Evolutionary conservation across 352 stramenopile species (phyloP).

Genomic region (Salisapilia sapeloensis): DNA sequence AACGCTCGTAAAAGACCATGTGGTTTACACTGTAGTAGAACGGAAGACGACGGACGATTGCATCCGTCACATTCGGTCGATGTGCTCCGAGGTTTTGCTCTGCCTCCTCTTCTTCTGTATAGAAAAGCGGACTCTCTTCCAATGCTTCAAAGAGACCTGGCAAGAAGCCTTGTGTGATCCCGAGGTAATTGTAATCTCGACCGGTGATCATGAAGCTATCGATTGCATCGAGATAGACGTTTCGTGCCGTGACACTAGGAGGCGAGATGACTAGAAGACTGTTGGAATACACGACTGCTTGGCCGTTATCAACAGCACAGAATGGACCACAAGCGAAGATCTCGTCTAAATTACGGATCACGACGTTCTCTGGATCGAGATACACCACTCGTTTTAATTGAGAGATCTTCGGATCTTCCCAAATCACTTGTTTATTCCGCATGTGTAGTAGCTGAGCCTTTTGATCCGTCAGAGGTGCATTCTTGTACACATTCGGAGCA

Average conservation of each 20-base stretch:
- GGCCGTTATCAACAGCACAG: constrained; percentile 65
- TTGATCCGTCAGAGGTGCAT: constrained; percentile 34
- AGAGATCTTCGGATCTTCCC: constrained; percentile 50
- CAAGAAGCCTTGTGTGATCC: constrained; percentile 65
- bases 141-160: constrained; percentile 66
- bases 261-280: constrained; percentile 66
- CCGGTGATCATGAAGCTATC: constrained; percentile 75
- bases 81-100: constrained; percentile 9
- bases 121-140: constrained; percentile 64
- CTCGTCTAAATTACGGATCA: constrained; percentile 65
- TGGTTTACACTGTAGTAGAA: constrained; percentile 82
- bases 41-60: constrained; percentile 46
- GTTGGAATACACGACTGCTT: constrained; percentile 70
- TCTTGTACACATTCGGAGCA: constrained; percentile 52
- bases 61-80: constrained; percentile 10
- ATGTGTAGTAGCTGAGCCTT: constrained; percentile 63
- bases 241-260: constrained; percentile 40
- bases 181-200: constrained; percentile 65
- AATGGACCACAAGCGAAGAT: constrained; percentile 68
- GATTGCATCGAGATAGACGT: constrained; percentile 67
- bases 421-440: constrained; percentile 69
- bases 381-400: constrained; percentile 57
- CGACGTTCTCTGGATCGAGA: constrained; percentile 60
- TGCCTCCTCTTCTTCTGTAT: constrained; percentile 21
- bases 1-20: constrained; percentile 79